Evolutionary conservation across 345 rosid genomes (phyloP).

Genomic region (Combretum micranthum): DNA sequence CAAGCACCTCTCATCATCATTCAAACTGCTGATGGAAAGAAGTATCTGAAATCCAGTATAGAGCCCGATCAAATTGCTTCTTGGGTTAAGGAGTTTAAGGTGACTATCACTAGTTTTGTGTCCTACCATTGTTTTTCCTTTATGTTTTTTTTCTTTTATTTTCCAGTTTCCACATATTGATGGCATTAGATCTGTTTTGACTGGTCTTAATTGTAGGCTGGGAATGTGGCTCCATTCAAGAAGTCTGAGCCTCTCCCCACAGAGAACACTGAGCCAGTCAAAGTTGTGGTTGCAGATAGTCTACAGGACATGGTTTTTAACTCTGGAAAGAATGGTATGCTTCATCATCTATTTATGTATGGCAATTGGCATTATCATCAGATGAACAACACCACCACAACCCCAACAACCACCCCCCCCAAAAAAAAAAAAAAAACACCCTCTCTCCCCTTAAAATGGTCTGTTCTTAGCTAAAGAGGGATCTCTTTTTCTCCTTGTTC

Average conservation of each 20-base stretch:
- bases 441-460: too few species aligned
- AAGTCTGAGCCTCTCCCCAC: constrained; percentile 93
- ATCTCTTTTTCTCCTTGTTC: too few species aligned
- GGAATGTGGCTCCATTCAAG: constrained; percentile 49
- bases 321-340: constrained; percentile 81
- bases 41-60: constrained; percentile 67
- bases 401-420: too few species aligned
- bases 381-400: too few species aligned
- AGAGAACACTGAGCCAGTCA: constrained; percentile 77
- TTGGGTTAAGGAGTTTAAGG: constrained; percentile 88
- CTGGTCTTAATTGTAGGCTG: constrained; percentile 49
- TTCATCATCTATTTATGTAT: not conserved
- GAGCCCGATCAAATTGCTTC: constrained; percentile 61
- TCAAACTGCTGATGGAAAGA: constrained; percentile 62
- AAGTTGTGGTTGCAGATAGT: constrained; percentile 89
- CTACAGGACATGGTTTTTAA: constrained; percentile 65
- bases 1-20: constrained; percentile 78
- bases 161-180: not conserved
- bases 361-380: not conserved
- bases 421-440: too few species aligned
- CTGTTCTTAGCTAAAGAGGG: too few species aligned
- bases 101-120: too few species aligned
- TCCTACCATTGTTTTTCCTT: too few species aligned
- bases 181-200: not conserved
- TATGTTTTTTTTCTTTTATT: not conserved